A percentile compares a stretch with the other conserved stretches of the same genome.
These are phyloP conservation scores for Populus alba DNA, from an alignment of 345 rosid genomes.

Conservation along the genomic window DNA sequence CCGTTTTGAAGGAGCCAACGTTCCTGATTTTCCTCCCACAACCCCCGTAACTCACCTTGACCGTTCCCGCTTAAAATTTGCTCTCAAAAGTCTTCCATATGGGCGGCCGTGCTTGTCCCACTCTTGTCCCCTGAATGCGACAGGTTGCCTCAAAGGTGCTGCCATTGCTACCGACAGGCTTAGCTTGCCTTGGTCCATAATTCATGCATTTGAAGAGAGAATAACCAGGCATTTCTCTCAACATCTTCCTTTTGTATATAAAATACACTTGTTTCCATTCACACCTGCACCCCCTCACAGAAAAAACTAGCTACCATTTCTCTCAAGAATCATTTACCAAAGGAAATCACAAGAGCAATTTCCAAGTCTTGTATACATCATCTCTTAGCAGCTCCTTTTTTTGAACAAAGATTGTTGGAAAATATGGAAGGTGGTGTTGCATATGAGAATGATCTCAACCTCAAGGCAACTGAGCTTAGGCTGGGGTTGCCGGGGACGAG, in stretches of 20 bases:
- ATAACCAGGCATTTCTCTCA: neutral
- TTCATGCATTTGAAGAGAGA: constrained; percentile 31
- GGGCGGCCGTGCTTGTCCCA: constrained; percentile 75
- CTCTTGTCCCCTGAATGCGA: constrained; percentile 59
- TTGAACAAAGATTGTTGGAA: neutral
- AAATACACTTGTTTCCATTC: constrained; percentile 26
- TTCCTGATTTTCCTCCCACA: constrained; percentile 37
- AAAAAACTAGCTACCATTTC: neutral
- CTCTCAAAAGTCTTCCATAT: constrained; percentile 29
- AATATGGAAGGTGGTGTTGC: constrained; percentile 39
- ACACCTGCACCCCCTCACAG: neutral
- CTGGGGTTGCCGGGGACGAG: constrained; percentile 81
- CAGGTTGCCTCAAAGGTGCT: constrained; percentile 72
- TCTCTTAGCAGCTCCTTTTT: neutral
- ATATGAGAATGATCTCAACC: constrained; percentile 57
- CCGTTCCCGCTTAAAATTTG: constrained; percentile 28
- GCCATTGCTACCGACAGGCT: constrained; percentile 72
- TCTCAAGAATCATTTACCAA: neutral
- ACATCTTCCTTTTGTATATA: constrained; percentile 26
- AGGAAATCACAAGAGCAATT: neutral
- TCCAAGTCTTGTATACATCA: neutral
- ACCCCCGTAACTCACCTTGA: constrained; percentile 33
- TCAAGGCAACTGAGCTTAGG: constrained; percentile 84
- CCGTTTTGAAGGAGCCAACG: constrained; percentile 26
- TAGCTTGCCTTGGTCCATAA: constrained; percentile 70